Evolutionary conservation across 805 yeast genomes (phyloP).

Genomic region (Saccharomyces eubayanus): DNA sequence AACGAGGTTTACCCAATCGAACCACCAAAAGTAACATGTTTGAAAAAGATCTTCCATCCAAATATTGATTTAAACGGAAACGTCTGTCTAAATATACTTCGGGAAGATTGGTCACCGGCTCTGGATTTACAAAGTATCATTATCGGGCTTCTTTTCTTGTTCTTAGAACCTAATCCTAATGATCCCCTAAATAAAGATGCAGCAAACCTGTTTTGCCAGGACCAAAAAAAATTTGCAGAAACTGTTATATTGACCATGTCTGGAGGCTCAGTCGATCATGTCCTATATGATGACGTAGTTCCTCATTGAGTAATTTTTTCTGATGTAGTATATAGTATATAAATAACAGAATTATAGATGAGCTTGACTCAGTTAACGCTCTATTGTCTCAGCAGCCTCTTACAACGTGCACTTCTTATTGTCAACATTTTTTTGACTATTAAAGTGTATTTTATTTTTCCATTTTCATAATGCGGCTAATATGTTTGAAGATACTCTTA

Average conservation of each 20-base stretch:
- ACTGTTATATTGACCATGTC: slow-evolving; percentile 58
- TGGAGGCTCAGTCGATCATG: slow-evolving; percentile 58
- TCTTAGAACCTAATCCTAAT: slow-evolving; percentile 81
- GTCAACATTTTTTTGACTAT: no score
- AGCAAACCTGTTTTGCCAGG: slow-evolving; percentile 48
- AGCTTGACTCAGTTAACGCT: not conserved
- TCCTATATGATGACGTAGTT: slow-evolving; percentile 53
- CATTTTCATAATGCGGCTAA: no score
- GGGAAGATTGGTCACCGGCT: slow-evolving; percentile 97
- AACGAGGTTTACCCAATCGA: slow-evolving; percentile 79
- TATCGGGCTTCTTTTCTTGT: slow-evolving; percentile 77
- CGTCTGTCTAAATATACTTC: slow-evolving; percentile 78
- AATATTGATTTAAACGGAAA: slow-evolving; percentile 87
- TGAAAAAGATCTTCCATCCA: slow-evolving; percentile 78
- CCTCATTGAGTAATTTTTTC: not conserved
- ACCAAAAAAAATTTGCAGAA: slow-evolving; percentile 42
- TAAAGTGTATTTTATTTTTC: no score
- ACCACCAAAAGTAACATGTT: slow-evolving; percentile 77
- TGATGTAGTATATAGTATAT: not conserved
- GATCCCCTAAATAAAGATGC: slow-evolving; percentile 93
- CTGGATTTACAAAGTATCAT: slow-evolving; percentile 71
- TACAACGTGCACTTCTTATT: no score
- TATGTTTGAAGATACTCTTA: no score
- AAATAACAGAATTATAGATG: not conserved
- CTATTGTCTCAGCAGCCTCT: not conserved